These are phyloP conservation scores for Oryza meyeriana DNA, from an alignment of 176 grass and related monocot species.

Conservation along the genomic window DNA sequence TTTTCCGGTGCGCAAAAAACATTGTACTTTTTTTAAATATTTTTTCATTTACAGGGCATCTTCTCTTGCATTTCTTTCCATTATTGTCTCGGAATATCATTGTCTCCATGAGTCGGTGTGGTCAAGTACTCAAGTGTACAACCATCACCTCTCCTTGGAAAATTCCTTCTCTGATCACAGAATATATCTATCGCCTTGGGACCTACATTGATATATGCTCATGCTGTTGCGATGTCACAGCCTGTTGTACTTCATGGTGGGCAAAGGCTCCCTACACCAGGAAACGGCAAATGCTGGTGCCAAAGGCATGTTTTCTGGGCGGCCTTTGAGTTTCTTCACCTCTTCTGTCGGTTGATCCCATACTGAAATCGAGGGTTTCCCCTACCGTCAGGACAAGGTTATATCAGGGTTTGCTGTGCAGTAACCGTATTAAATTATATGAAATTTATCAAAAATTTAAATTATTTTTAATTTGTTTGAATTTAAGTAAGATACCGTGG, in stretches of 20 bases:
- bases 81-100: slow-evolving; percentile 21
- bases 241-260: not conserved
- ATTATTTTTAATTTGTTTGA: too few species aligned
- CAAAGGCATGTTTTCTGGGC: not conserved
- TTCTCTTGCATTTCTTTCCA: not conserved
- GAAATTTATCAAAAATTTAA: too few species aligned
- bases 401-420: too few species aligned
- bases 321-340: not conserved
- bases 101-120: not conserved
- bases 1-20: not conserved
- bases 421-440: too few species aligned
- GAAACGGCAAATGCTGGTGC: slow-evolving; percentile 17
- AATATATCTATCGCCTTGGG: slow-evolving; percentile 30
- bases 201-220: slow-evolving; percentile 17
- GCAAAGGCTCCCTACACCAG: not conserved
- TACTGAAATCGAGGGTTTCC: too few species aligned
- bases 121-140: slow-evolving; percentile 16
- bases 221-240: not conserved
- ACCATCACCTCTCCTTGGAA: slow-evolving; percentile 4
- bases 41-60: not conserved
- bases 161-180: not conserved
- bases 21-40: not conserved
- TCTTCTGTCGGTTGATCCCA: not conserved
- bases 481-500: too few species aligned
- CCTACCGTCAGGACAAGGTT: too few species aligned